Evolutionary conservation across 371 early-diverging fungal genomes (phyloP).

Genomic region (Caulochytrium protostelioides): DNA sequence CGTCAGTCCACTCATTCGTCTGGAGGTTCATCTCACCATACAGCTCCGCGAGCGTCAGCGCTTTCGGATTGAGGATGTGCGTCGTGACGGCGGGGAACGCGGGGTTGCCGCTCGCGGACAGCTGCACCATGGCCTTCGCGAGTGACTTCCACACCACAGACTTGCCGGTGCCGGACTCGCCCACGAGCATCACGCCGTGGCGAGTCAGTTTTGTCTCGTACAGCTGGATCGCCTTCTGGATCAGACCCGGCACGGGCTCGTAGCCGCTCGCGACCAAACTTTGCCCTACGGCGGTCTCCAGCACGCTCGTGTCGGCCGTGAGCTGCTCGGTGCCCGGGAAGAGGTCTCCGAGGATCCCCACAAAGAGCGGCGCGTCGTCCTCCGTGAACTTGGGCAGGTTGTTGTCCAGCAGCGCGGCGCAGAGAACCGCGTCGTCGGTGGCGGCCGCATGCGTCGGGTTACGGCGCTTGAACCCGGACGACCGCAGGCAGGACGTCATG

Average conservation of each 20-base stretch:
- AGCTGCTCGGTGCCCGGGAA: conserved; percentile 23
- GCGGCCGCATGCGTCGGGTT: conserved; percentile 15
- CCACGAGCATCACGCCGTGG: conserved; percentile 32
- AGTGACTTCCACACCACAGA: conserved; percentile 25
- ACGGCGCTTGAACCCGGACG: conserved; percentile 20
- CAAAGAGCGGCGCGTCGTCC: conserved; percentile 26
- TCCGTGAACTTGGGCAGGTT: conserved; percentile 30
- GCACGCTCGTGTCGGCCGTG: not conserved
- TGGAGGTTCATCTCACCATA: conserved; percentile 29
- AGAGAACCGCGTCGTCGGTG: conserved; percentile 24
- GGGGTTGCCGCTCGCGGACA: conserved; percentile 15
- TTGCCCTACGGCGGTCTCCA: conserved; percentile 2
- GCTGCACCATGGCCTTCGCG: conserved; percentile 11
- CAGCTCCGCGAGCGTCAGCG: conserved; percentile 25
- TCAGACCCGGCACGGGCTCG: conserved; percentile 13
- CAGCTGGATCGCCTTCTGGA: conserved; percentile 24
- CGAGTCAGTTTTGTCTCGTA: conserved; percentile 24
- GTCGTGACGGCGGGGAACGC: conserved; percentile 14
- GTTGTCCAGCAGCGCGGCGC: conserved; percentile 21
- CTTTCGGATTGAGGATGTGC: conserved; percentile 28
- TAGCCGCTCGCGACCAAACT: not conserved
- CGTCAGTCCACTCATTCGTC: conserved; percentile 38
- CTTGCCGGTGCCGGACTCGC: conserved; percentile 27
- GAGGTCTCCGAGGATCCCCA: conserved; percentile 25
- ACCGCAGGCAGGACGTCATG: conserved; percentile 20